These are phyloP conservation scores for Teratosphaeria nubilosa DNA, from an alignment of 2,329 filamentous ascomycete genomes.

Conservation along the genomic window DNA sequence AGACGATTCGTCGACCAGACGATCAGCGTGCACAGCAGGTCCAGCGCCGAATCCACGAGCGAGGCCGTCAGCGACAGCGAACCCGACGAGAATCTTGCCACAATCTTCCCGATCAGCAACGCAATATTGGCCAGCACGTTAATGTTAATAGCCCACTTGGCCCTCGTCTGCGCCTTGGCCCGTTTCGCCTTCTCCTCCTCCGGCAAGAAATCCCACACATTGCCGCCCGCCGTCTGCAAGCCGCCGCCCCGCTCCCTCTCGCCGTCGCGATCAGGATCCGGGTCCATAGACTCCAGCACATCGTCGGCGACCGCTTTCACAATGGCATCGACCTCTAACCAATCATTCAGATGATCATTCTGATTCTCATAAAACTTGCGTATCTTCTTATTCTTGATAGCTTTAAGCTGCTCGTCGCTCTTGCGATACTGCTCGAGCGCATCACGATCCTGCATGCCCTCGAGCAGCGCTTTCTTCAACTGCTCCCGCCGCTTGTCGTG, in stretches of 20 bases:
- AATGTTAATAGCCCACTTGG: conserved; percentile 50
- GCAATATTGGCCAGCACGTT: conserved; percentile 52
- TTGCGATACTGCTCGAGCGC: conserved; percentile 42
- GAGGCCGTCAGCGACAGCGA: conserved; percentile 54
- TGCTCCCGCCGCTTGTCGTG: conserved; percentile 35
- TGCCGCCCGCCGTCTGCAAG: conserved; percentile 39
- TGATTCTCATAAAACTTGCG: conserved; percentile 45
- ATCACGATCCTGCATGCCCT: conserved; percentile 35
- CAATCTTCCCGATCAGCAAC: conserved; percentile 46
- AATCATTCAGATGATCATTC: conserved; percentile 46
- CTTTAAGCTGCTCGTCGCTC: conserved; percentile 44
- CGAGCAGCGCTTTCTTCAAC: conserved; percentile 40
- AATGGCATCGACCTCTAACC: conserved; percentile 49
- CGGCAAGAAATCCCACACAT: conserved; percentile 46
- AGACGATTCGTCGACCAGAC: conserved; percentile 51
- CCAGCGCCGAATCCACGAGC: conserved; percentile 51
- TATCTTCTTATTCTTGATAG: conserved; percentile 44
- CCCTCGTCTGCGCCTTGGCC: conserved; percentile 36
- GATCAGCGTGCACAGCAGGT: conserved; percentile 51
- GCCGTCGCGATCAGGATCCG: conserved; percentile 48
- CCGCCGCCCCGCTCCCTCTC: conserved; percentile 43
- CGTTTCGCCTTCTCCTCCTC: conserved; percentile 44
- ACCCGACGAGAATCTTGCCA: conserved; percentile 45
- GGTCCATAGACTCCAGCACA: conserved; percentile 51
- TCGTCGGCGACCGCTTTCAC: conserved; percentile 48